Base-by-base conservation (phyloP, 768 basidiomycete species). In the Boletus patriciae region DNA sequence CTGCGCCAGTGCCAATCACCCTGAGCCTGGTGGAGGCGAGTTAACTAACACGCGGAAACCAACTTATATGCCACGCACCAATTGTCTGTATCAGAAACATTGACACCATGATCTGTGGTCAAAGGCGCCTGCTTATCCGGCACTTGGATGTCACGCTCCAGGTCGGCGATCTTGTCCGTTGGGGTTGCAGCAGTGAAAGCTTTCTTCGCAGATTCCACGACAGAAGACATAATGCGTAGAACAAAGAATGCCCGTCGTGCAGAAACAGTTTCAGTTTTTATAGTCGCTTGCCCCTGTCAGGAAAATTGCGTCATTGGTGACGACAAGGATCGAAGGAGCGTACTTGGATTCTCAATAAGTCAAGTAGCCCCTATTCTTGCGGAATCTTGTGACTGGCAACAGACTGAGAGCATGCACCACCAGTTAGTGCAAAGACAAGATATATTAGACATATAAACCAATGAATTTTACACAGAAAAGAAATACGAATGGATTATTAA, bases 91-190 rank as follows among this genome's bases (percentile, higher is more conserved):
- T 89, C 77, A 0, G 80, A 72, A 16, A 86, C 68, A 51, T 77
- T 78, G 31, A 81, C 78, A 21, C 86, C 88, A 62, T 81, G 77
- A 61, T 88, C 86, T 12, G 84, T 88, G 0, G 85, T 88, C 58
- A 86, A 34, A 36, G 34, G 34, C 6, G 3, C 15, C 15, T 36
- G 6, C 13, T 7, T 16, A 36, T 2, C 3, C 7, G 34, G 34
- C 34, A n/a, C 15, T 44, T 68, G 69, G 10, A 61, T 68, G 56
- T 71, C 70, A 25, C 46, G 60, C 52, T 66, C 63, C 46, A 73
- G 25, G 48, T 70, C 67, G 40, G 15, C 55, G 6, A 63, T 47
- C 58, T 70, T 71, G 42, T 58, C 48, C 1, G 66, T 60, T 36
- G 62, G 27, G 21, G 58, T 52, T 11, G 51, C 33, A 4, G 45